Conservation (phyloP, 2,329 filamentous ascomycete species). For the Verticillium nubilum region DNA sequence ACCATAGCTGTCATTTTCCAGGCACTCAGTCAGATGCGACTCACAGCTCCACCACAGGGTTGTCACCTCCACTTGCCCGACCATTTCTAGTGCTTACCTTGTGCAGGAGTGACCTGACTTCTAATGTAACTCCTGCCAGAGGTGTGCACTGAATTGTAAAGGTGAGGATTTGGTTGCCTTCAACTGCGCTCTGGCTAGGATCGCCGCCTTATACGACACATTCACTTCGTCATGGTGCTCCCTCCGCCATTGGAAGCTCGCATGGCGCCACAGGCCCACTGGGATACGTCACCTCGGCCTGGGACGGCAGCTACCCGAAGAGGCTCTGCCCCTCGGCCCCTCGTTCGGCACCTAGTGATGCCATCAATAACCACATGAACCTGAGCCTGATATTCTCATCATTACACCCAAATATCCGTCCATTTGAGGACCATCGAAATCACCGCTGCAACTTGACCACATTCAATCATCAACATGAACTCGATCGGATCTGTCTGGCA, state of each 20-base stretch:
- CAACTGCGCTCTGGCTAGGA: background rate
- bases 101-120: too few relatives aligned
- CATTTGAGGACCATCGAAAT: background rate
- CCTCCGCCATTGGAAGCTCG: background rate
- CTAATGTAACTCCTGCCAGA: too few relatives aligned
- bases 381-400: background rate
- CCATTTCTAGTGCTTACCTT: too few relatives aligned
- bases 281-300: background rate
- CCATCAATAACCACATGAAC: background rate
- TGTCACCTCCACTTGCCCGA: too few relatives aligned
- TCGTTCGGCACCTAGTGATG: background rate
- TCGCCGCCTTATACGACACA: background rate
- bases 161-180: too few relatives aligned
- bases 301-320: background rate
- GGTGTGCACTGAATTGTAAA: too few relatives aligned
- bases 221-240: background rate
- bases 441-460: background rate
- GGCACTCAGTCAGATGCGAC: too few relatives aligned
- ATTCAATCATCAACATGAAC: constrained; percentile 27
- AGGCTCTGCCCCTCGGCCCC: background rate
- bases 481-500: constrained; percentile 33
- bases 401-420: background rate
- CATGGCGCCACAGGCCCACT: background rate
- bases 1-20: too few relatives aligned
- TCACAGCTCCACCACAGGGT: too few relatives aligned